Evolutionary conservation across 2,329 filamentous ascomycete genomes (phyloP), one percentile per base, ranked within the genome.

Genomic region (Fusarium sp.): DNA sequence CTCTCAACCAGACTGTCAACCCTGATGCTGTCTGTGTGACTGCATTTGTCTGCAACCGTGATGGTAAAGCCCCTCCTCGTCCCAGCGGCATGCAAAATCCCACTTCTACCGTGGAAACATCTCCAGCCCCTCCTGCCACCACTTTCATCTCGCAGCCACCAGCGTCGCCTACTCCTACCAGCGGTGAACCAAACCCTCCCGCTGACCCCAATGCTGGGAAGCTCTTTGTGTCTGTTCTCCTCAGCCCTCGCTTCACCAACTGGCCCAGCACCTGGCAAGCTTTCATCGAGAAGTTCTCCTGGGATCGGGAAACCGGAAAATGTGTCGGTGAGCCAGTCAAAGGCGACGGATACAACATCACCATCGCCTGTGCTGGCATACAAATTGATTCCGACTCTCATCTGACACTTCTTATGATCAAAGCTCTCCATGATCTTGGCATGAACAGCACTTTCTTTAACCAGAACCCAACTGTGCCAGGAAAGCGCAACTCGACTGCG

Each of bases 41-140:
- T 38, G 80, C 80, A 6, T 82, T 82, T 69, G 77, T 82, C 61
- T 82, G 80, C 72, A 82, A 82, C 49, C 74, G 77, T 16, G 76
- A 80, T 23, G 71, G 76, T 20, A 57, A 72, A 8, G 67, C 80
- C 11, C 80, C 80, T 33, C 58, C 76, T 59, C 76, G 76, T 8
- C 79, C 80, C 38, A 74, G 73, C 11, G 78, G 79, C 48, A 80
- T 80, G 78, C 75, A 73, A 8, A 75, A 77, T 43, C 77, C 75
- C 16, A 78, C 78, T 16, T 80, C 78, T n/a, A 75, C 79, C 8
- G 46, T 77, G 49, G 75, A 76, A 31, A 78, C 77, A 12, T 71
- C 73, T 15, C 71, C 77, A 21, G 75, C 76, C 49, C 71, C 75
- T 31, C 77, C 79, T 20, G 68, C 77, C 11, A 79, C 79, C 12